A percentile compares a stretch with the other conserved stretches of the same genome.
phyloP scores from a whole-genome alignment of 805 yeast species.

The Metschnikowia borealis region DNA sequence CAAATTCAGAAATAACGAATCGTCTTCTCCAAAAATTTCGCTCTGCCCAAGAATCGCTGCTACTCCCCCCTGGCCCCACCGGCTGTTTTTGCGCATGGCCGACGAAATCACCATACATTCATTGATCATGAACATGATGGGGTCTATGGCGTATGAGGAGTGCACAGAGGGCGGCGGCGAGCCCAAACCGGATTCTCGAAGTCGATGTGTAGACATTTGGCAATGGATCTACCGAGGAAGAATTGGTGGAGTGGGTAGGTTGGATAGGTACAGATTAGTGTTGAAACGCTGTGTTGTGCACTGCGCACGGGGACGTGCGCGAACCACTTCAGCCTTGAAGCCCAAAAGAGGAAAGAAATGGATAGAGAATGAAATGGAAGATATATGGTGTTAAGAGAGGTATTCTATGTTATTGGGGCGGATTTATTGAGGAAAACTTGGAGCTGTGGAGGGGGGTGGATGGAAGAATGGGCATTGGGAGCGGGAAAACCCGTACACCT shows the following conservation, averaged over 20 bases:
- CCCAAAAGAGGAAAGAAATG: neutral
- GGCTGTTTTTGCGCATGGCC: conserved; percentile 72
- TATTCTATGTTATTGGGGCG: too few species aligned
- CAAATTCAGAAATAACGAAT: conserved; percentile 22
- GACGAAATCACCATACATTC: conserved; percentile 85
- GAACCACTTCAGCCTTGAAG: neutral
- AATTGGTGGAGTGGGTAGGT: neutral
- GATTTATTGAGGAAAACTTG: too few species aligned
- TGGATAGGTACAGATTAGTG: too few species aligned
- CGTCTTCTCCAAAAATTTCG: conserved; percentile 47
- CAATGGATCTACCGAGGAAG: neutral
- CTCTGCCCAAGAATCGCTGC: conserved; percentile 79
- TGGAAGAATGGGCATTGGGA: too few species aligned
- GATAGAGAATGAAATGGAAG: too few species aligned
- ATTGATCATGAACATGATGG: conserved; percentile 76
- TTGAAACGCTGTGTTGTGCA: conserved; percentile 4
- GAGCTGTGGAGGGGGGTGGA: too few species aligned
- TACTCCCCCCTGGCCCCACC: conserved; percentile 73
- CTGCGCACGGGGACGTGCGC: conserved; percentile 5
- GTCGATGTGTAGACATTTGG: neutral
- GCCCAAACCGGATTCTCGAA: neutral
- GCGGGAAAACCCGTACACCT: too few species aligned
- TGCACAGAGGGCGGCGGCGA: neutral
- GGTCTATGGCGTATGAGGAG: conserved; percentile 50
- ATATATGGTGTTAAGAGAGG: too few species aligned